Base-by-base conservation (phyloP, 164 flowering plant species). In the Aristolochia fimbriata region DNA sequence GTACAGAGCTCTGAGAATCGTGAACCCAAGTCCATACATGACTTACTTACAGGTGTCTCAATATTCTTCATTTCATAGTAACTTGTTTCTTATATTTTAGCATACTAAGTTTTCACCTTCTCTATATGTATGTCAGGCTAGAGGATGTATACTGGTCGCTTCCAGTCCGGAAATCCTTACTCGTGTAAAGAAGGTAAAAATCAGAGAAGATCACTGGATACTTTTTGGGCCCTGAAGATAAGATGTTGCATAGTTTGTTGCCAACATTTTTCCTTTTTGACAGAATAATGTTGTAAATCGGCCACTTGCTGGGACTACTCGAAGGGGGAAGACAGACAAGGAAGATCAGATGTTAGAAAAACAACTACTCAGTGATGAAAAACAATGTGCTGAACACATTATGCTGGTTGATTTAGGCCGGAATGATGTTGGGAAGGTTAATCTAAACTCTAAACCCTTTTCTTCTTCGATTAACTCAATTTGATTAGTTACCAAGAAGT, bases 1-100 rank as follows among this genome's bases (percentile, higher is more conserved):
- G 13, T 93, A 93, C 68, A 81, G 99, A 71, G 92, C 97, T 56
- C 70, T 93, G 59, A 83, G 99, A 71, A 77, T 90, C 63, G 97
- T 90, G 41, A 93, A 93, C 67, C 98, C 98, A 59, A 90, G 97
- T 67, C 98, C 98, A 47, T 90, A 86, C 58, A 90, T 93, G 97
- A 67, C 86, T 47, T 88, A 91, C 67, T 72, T 91, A 59, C 98
- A 92, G 63, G 96, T 85, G 27, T 10, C 11, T 45, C 41, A 8
- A 20, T 61, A 15, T 68, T 65, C 23, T 16, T 50, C 17, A 48
- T 49, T 61, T 66, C 30, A 17, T 61, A 59, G 22, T 23, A 13
- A 8, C 43, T 37, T 37, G 43, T 37, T 37, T 10, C 9, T 37
- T 0, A 37, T 37, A 6, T 10, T 37, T 37, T 37, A 5, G 12